Conservation (phyloP, 306 rosid species). For the Inga laurina region DNA sequence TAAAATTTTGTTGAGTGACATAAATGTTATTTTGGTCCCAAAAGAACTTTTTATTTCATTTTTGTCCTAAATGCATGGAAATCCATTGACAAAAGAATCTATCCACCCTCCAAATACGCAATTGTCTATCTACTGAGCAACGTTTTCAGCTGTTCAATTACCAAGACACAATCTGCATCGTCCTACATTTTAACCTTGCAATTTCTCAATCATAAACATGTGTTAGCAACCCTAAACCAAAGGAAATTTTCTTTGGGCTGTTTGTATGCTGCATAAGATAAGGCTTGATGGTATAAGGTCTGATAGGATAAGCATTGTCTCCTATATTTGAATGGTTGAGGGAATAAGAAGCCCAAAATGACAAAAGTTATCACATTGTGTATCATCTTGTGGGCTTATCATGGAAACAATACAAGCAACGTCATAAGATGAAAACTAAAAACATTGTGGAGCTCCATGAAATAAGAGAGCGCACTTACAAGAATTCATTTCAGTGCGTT, state of each 20-base stretch:
- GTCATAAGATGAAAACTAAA: not conserved
- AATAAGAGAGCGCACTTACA: not conserved
- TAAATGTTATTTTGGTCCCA: too few relatives aligned
- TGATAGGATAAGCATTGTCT: not conserved
- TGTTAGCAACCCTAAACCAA: not conserved
- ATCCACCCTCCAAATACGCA: too few relatives aligned
- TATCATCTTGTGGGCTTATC: not conserved
- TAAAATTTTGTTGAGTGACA: too few relatives aligned
- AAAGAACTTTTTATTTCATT: too few relatives aligned
- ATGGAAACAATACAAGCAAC: not conserved
- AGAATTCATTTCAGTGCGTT: not conserved
- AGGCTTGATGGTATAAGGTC: not conserved
- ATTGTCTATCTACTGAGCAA: too few relatives aligned
- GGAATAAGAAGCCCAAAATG: not conserved
- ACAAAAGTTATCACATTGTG: not conserved
- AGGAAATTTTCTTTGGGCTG: not conserved
- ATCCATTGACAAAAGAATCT: too few relatives aligned
- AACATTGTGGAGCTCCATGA: not conserved
- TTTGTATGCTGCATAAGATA: not conserved
- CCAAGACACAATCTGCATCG: too few relatives aligned
- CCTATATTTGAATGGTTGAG: not conserved
- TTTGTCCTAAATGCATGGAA: too few relatives aligned
- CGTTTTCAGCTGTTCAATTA: too few relatives aligned
- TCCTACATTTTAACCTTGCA: too few relatives aligned
- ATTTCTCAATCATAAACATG: too few relatives aligned